Conservation (phyloP, 2,329 filamentous ascomycete species). For the Fusarium sp. region DNA sequence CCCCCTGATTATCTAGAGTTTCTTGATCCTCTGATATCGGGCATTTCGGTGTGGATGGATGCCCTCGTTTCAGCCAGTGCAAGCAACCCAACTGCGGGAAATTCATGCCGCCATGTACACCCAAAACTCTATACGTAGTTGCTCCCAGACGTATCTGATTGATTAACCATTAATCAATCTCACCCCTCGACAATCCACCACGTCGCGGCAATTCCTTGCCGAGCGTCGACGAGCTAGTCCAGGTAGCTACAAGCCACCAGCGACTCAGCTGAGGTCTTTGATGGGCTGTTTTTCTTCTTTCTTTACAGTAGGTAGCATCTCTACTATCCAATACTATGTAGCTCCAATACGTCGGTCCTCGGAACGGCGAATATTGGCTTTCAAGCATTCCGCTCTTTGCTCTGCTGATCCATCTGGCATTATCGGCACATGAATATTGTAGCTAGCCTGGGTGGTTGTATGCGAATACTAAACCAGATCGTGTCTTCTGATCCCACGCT, state of each 20-base stretch:
- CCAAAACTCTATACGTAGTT: neutral
- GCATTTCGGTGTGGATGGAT: neutral
- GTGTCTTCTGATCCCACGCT: slow-evolving; percentile 9
- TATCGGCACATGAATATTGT: slow-evolving; percentile 9
- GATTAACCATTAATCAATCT: slow-evolving; percentile 23
- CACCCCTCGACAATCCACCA: slow-evolving; percentile 12
- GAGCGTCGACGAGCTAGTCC: slow-evolving; percentile 24
- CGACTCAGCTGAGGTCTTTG: slow-evolving; percentile 15
- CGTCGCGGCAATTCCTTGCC: slow-evolving; percentile 43
- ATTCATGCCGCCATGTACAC: slow-evolving; percentile 4
- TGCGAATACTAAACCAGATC: slow-evolving; percentile 19
- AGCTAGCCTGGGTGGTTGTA: slow-evolving; percentile 6
- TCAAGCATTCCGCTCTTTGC: slow-evolving; percentile 1
- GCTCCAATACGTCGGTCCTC: slow-evolving; percentile 2
- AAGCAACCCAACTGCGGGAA: slow-evolving; percentile 22
- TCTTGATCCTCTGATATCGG: neutral
- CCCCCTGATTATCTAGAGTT: neutral
- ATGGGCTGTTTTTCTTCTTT: slow-evolving; percentile 27
- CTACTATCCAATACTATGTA: too few relatives aligned
- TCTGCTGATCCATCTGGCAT: slow-evolving; percentile 10
- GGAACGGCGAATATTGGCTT: neutral
- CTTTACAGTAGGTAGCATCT: neutral
- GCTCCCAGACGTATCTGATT: slow-evolving; percentile 22
- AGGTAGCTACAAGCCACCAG: slow-evolving; percentile 33
- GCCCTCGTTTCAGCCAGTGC: neutral